Evolutionary conservation across 1,139 yeast genomes (phyloP).

Genomic region (Lodderomyces elongisporus): DNA sequence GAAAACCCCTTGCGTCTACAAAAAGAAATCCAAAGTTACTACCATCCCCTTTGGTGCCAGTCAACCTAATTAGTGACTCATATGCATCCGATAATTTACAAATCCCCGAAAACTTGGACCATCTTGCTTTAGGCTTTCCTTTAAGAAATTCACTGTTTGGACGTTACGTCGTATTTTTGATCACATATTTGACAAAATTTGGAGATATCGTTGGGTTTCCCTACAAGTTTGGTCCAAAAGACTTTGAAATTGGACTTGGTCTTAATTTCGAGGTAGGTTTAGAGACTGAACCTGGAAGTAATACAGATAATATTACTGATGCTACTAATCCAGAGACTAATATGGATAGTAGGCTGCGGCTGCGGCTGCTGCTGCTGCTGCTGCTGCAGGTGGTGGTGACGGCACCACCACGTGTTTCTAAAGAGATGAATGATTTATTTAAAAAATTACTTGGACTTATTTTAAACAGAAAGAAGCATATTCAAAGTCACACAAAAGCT

Average conservation of each 20-base stretch:
- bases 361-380: too few relatives aligned
- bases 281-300: neutral
- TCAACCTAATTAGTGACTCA: slow-evolving; percentile 1
- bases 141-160: slow-evolving; percentile 36
- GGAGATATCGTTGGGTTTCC: slow-evolving; percentile 24
- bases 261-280: slow-evolving; percentile 14
- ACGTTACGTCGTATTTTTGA: slow-evolving; percentile 37
- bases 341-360: slow-evolving; percentile 5
- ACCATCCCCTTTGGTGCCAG: slow-evolving; percentile 4
- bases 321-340: neutral
- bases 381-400: neutral
- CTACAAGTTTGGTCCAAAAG: slow-evolving; percentile 35
- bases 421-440: slow-evolving; percentile 32
- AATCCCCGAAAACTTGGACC: neutral
- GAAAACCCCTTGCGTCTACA: neutral
- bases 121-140: slow-evolving; percentile 30
- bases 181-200: slow-evolving; percentile 44
- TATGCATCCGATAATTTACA: neutral
- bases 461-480: slow-evolving; percentile 37
- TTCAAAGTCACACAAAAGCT: slow-evolving; percentile 29
- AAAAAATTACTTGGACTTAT: slow-evolving; percentile 32
- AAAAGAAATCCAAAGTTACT: slow-evolving; percentile 1
- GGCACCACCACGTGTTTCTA: slow-evolving; percentile 18
- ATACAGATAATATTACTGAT: neutral
- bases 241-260: slow-evolving; percentile 46